A percentile compares a stretch with the other conserved stretches of the same genome.
These are phyloP conservation scores for Cryphonectria carpinicola DNA, from an alignment of 2,329 filamentous ascomycete species.

Conservation along the genomic window DNA sequence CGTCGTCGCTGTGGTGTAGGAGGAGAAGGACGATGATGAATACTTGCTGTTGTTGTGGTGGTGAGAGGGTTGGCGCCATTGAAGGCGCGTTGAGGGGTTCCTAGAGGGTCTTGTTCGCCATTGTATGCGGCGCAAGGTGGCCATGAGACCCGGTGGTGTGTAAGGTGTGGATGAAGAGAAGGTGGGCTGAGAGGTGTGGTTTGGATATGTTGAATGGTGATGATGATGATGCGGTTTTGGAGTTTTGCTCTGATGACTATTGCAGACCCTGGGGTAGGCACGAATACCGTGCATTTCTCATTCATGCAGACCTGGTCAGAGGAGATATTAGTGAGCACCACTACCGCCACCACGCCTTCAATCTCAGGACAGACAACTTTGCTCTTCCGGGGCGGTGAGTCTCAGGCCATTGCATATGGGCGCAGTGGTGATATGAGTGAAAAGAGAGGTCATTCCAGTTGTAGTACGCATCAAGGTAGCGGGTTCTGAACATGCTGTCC, in stretches of 20 bases:
- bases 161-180: neutral
- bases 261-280: neutral
- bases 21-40: neutral
- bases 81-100: neutral
- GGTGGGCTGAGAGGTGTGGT: neutral
- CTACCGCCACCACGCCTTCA: too few species aligned
- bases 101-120: neutral
- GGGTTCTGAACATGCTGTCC: too few species aligned
- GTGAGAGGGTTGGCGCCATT: neutral
- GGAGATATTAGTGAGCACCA: neutral
- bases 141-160: conserved; percentile 3
- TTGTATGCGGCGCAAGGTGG: neutral
- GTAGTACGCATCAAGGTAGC: too few species aligned
- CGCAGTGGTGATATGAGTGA: too few species aligned
- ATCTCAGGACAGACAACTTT: too few species aligned
- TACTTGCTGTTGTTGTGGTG: neutral
- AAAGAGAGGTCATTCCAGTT: too few species aligned
- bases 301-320: neutral
- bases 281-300: neutral
- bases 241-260: neutral
- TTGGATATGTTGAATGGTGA: neutral
- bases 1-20: neutral
- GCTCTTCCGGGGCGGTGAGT: too few species aligned
- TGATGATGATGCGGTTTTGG: neutral
- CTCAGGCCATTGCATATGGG: too few species aligned